phyloP scores from a whole-genome alignment of 2,329 filamentous ascomycete species.

The Fusarium aywerte region DNA sequence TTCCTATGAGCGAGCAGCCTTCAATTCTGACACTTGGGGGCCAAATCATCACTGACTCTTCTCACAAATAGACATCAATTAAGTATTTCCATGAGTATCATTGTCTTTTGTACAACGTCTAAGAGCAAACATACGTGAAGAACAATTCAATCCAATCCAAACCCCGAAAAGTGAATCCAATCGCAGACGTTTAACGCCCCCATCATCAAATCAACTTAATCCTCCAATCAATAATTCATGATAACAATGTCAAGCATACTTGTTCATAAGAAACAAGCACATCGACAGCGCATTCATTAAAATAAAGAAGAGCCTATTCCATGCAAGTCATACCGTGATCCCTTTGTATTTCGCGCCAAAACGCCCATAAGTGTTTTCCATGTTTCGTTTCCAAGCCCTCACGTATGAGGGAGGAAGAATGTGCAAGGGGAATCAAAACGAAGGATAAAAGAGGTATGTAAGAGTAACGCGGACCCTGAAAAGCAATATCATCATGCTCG shows the following conservation, averaged over 20 bases:
- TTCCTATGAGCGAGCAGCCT: conserved; percentile 4
- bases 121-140: conserved; percentile 20
- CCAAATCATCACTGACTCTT: neutral
- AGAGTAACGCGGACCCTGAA: conserved; percentile 12
- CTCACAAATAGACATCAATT: neutral
- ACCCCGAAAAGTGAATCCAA: conserved; percentile 18
- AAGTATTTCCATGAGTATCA: conserved; percentile 16
- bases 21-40: neutral
- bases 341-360: conserved; percentile 28
- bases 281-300: conserved; percentile 16
- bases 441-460: conserved; percentile 22
- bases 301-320: conserved; percentile 14
- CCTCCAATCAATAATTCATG: conserved; percentile 18
- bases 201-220: conserved; percentile 8
- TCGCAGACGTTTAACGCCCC: conserved; percentile 23
- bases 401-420: conserved; percentile 21
- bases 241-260: conserved; percentile 26
- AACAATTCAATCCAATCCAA: conserved; percentile 28
- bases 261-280: conserved; percentile 15
- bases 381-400: conserved; percentile 33
- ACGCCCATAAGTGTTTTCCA: conserved; percentile 36
- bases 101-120: conserved; percentile 34
- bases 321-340: conserved; percentile 30
- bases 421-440: conserved; percentile 30
- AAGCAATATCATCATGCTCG: conserved; percentile 32